These are phyloP conservation scores for Talaromyces rugulosus DNA, from an alignment of 2,329 filamentous ascomycete genomes.

Conservation along the genomic window DNA sequence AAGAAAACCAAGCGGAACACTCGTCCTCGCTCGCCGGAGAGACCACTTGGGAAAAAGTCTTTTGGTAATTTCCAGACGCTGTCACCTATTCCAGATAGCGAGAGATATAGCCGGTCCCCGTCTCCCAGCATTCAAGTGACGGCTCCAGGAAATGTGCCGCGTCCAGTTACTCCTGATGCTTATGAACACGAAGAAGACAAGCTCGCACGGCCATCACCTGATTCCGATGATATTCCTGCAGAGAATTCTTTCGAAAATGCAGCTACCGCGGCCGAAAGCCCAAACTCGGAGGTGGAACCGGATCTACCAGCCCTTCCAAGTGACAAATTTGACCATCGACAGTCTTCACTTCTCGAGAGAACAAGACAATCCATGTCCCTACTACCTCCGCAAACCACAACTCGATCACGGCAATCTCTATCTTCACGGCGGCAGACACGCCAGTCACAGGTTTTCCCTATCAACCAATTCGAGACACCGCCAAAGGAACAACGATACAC, in stretches of 20 bases:
- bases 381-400: slow-evolving; percentile 35
- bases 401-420: slow-evolving; percentile 18
- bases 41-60: neutral
- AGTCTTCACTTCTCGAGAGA: slow-evolving; percentile 63
- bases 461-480: slow-evolving; percentile 56
- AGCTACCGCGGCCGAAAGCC: neutral
- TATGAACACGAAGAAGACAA: neutral
- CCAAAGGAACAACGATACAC: slow-evolving; percentile 26
- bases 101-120: slow-evolving; percentile 1
- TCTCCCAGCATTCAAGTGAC: slow-evolving; percentile 10
- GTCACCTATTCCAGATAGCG: slow-evolving; percentile 10
- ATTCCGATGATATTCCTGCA: neutral
- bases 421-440: slow-evolving; percentile 23
- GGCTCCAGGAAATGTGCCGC: neutral
- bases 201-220: neutral
- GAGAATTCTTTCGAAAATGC: neutral
- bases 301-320: slow-evolving; percentile 15
- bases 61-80: neutral
- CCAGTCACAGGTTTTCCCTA: slow-evolving; percentile 40
- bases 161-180: neutral
- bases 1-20: neutral
- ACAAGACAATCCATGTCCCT: slow-evolving; percentile 77
- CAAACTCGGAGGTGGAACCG: slow-evolving; percentile 1
- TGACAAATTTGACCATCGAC: slow-evolving; percentile 18
- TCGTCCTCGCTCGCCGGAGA: neutral